Evolutionary conservation across 1,139 yeast species (phyloP).

Genomic region (Kodamaea fungicola): DNA sequence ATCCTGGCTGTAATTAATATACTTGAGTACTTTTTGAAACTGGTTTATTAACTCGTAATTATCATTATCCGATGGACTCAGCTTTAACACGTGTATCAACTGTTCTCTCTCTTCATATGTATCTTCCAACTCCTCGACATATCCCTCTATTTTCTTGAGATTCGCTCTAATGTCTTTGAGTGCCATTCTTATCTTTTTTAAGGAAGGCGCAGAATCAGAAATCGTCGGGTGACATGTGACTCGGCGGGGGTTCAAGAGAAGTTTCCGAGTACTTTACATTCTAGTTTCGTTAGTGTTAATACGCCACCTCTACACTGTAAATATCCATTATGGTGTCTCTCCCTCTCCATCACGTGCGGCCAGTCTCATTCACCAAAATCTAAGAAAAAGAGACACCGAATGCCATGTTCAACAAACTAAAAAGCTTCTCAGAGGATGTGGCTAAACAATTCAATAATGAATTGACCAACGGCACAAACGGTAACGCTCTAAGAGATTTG

Average conservation of each 20-base stretch:
- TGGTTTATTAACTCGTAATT: constrained; percentile 48
- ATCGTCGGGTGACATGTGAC: no score
- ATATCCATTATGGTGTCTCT: no score
- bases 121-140: constrained; percentile 17
- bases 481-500: constrained; percentile 28
- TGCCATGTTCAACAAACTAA: constrained; percentile 57
- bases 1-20: constrained; percentile 28
- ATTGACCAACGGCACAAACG: constrained; percentile 10
- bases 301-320: no score
- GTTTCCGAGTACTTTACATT: no score
- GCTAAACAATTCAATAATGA: constrained; percentile 41
- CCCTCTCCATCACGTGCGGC: no score
- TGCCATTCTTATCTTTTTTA: no score
- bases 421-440: constrained; percentile 58
- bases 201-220: no score
- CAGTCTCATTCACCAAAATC: neutral
- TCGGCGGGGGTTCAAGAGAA: no score
- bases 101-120: constrained; percentile 49
- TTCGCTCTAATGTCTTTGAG: constrained; percentile 5
- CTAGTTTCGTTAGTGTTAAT: no score
- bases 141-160: constrained; percentile 9
- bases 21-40: constrained; percentile 33
- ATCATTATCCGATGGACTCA: constrained; percentile 52
- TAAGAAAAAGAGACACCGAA: neutral
- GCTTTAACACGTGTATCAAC: constrained; percentile 36